phyloP scores from a whole-genome alignment of 495 filamentous ascomycete species.

The Trichocladium antarcticum region DNA sequence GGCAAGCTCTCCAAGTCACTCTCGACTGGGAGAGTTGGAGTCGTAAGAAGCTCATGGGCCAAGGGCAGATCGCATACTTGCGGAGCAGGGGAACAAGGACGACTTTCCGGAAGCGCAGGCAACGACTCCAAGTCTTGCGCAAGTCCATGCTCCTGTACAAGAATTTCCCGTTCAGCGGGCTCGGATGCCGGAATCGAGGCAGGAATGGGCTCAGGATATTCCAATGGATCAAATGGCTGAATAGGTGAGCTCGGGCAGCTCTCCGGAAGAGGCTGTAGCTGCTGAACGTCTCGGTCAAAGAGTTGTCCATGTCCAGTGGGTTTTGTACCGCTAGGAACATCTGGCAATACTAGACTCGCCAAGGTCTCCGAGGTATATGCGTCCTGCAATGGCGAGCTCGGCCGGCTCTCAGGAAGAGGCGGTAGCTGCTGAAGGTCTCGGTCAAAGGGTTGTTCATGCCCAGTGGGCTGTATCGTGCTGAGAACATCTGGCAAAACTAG shows the following conservation, averaged over 20 bases:
- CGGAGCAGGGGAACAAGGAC: not conserved
- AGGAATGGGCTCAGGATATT: too few relatives aligned
- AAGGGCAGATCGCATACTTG: not conserved
- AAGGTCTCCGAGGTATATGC: too few relatives aligned
- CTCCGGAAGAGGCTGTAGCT: conserved; percentile 6
- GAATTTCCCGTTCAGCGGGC: not conserved
- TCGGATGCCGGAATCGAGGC: not conserved
- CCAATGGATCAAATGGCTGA: too few relatives aligned
- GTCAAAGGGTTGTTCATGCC: not conserved
- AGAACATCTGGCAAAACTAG: not conserved
- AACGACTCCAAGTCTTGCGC: not conserved
- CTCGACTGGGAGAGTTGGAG: not conserved
- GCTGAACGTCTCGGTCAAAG: not conserved
- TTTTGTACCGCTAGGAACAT: too few relatives aligned
- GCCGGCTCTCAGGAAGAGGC: not conserved
- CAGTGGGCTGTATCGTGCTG: not conserved
- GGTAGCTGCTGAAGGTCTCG: not conserved
- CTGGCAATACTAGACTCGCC: too few relatives aligned
- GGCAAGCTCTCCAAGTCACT: not conserved
- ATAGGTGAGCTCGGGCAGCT: not conserved
- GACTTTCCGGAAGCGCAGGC: not conserved
- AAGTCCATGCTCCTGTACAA: not conserved
- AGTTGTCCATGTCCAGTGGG: not conserved
- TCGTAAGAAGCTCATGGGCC: not conserved
- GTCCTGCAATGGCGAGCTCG: not conserved